phyloP scores from a whole-genome alignment of 768 basidiomycete species.

The Naganishia vaughanmartiniae region DNA sequence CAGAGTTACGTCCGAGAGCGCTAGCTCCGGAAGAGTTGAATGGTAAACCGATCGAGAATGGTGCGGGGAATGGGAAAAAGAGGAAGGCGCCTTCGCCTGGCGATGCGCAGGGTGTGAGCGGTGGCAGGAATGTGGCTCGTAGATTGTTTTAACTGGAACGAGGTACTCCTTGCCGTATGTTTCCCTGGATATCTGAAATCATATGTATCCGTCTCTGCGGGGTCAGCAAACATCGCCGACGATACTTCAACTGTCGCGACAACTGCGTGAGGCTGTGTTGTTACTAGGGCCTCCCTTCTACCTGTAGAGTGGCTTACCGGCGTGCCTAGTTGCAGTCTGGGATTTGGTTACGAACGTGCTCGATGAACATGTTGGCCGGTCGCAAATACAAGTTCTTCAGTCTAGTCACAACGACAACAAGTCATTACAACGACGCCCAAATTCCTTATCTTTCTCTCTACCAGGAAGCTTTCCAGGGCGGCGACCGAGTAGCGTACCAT shows the following conservation, averaged over 20 bases:
- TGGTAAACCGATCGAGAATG: constrained; percentile 40
- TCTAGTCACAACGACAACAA: too few species aligned
- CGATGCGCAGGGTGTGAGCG: constrained; percentile 30
- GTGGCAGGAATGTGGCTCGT: constrained; percentile 39
- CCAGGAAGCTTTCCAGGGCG: neutral
- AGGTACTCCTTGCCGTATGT: neutral
- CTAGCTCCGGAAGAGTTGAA: constrained; percentile 53
- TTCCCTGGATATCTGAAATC: neutral
- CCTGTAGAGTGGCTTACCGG: too few species aligned
- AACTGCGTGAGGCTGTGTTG: neutral
- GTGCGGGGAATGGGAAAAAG: constrained; percentile 33
- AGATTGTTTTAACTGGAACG: constrained; percentile 24
- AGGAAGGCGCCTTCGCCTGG: constrained; percentile 42
- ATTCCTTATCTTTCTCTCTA: neutral
- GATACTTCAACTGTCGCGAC: neutral
- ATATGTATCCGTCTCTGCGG: too few species aligned
- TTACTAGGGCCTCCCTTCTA: neutral
- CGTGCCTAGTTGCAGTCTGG: too few species aligned
- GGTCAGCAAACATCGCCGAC: neutral
- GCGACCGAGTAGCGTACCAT: too few species aligned
- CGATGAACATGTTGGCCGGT: too few species aligned
- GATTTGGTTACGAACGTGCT: too few species aligned
- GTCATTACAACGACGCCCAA: too few species aligned
- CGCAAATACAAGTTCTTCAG: too few species aligned
- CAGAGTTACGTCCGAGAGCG: constrained; percentile 58